phyloP scores from a whole-genome alignment of 768 basidiomycete genomes.

The Trametes cubensis region DNA sequence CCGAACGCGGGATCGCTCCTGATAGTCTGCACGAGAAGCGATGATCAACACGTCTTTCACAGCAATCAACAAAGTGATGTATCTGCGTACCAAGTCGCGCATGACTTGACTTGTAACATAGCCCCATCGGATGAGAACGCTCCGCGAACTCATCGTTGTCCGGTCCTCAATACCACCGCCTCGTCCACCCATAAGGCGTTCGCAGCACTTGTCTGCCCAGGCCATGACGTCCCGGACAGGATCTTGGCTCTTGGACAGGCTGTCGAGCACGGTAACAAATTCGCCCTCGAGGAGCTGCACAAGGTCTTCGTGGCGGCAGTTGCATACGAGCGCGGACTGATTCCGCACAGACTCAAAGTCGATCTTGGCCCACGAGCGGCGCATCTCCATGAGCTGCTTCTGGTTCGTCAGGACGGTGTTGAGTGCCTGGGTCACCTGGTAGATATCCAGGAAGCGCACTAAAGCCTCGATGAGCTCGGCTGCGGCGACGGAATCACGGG shows the following conservation, averaged over 20 bases:
- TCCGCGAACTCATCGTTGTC: slow-evolving; percentile 81
- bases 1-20: slow-evolving; percentile 92
- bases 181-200: slow-evolving; percentile 76
- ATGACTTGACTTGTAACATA: slow-evolving; percentile 93
- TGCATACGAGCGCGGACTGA: slow-evolving; percentile 91
- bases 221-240: slow-evolving; percentile 87
- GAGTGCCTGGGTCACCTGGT: slow-evolving; percentile 88
- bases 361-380: slow-evolving; percentile 83
- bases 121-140: slow-evolving; percentile 87
- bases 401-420: slow-evolving; percentile 87
- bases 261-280: slow-evolving; percentile 76
- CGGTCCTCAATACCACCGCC: slow-evolving; percentile 69
- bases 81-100: slow-evolving; percentile 74
- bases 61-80: background rate
- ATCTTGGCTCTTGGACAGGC: slow-evolving; percentile 68
- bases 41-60: slow-evolving; percentile 6
- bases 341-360: slow-evolving; percentile 92
- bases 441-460: slow-evolving; percentile 93
- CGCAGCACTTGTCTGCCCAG: slow-evolving; percentile 91
- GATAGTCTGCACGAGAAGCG: slow-evolving; percentile 62
- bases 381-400: slow-evolving; percentile 85
- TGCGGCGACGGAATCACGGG: slow-evolving; percentile 2
- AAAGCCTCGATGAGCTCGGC: slow-evolving; percentile 22
- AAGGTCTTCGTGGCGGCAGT: slow-evolving; percentile 88
- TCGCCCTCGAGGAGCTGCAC: slow-evolving; percentile 84